phyloP scores from a whole-genome alignment of 805 yeast species.

The Tetrapisispora pingtungensis region DNA sequence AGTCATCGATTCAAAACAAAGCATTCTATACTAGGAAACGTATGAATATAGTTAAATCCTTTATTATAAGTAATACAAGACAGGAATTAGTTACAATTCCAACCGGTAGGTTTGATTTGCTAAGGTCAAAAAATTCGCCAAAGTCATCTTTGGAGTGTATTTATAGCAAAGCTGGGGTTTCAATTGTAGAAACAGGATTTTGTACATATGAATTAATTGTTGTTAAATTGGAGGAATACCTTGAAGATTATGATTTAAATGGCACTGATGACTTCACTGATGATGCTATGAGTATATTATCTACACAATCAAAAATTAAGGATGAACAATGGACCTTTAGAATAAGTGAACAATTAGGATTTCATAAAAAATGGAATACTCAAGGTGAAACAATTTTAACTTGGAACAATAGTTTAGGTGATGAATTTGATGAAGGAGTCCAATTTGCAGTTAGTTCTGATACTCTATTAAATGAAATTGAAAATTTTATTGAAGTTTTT shows the following conservation, averaged over 20 bases:
- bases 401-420: constrained; percentile 84
- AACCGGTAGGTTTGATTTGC: constrained; percentile 66
- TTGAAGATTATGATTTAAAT: constrained; percentile 39
- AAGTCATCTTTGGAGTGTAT: constrained; percentile 79
- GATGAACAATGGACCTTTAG: constrained; percentile 65
- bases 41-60: constrained; percentile 67
- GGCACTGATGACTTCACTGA: constrained; percentile 40
- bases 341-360: constrained; percentile 48
- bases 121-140: constrained; percentile 70
- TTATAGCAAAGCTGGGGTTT: constrained; percentile 68
- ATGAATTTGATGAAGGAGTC: constrained; percentile 65
- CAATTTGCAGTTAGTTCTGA: constrained; percentile 66
- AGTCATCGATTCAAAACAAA: too few relatives aligned
- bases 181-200: constrained; percentile 58
- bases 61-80: constrained; percentile 45
- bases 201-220: constrained; percentile 63
- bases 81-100: constrained; percentile 59
- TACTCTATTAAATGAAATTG: constrained; percentile 41
- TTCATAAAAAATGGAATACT: constrained; percentile 42
- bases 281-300: constrained; percentile 28
- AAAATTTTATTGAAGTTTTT: constrained; percentile 52
- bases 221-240: constrained; percentile 61
- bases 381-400: constrained; percentile 51
- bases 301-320: constrained; percentile 26
- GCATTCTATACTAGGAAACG: neutral